Conservation (phyloP, 495 filamentous ascomycete genomes). For the Penicillium bialowiezense region DNA sequence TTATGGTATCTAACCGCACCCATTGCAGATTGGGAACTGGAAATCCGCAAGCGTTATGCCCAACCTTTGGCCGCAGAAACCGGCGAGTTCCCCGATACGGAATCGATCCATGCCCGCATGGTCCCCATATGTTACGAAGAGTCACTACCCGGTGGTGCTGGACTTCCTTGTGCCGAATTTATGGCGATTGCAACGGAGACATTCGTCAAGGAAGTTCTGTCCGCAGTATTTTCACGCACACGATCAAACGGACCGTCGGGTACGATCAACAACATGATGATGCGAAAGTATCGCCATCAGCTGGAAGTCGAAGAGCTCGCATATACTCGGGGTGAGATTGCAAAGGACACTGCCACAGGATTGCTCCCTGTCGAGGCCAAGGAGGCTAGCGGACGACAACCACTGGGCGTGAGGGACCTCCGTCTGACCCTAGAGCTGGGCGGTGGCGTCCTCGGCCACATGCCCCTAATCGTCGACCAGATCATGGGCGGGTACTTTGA, state of each 20-base stretch:
- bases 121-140: conserved; percentile 92
- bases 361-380: conserved; percentile 74
- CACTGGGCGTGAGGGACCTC: conserved; percentile 76
- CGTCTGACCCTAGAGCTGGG: conserved; percentile 71
- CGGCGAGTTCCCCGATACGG: conserved; percentile 84
- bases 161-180: conserved; percentile 71
- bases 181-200: conserved; percentile 90
- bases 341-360: conserved; percentile 59
- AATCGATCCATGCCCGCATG: conserved; percentile 80
- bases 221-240: conserved; percentile 72
- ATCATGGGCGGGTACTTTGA: conserved; percentile 73
- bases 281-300: conserved; percentile 69
- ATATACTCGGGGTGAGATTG: conserved; percentile 63
- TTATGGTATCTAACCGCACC: conserved; percentile 18
- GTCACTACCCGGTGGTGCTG: conserved; percentile 72
- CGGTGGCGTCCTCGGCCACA: conserved; percentile 69
- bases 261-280: conserved; percentile 70
- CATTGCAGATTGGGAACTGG: conserved; percentile 74
- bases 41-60: conserved; percentile 88
- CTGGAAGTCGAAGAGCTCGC: conserved; percentile 70
- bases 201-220: conserved; percentile 85
- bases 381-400: conserved; percentile 60
- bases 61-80: conserved; percentile 85
- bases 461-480: conserved; percentile 68
- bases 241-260: conserved; percentile 74